These are phyloP conservation scores for Hypoxylon sp. DNA, from an alignment of 2,329 filamentous ascomycete genomes.

Conservation along the genomic window DNA sequence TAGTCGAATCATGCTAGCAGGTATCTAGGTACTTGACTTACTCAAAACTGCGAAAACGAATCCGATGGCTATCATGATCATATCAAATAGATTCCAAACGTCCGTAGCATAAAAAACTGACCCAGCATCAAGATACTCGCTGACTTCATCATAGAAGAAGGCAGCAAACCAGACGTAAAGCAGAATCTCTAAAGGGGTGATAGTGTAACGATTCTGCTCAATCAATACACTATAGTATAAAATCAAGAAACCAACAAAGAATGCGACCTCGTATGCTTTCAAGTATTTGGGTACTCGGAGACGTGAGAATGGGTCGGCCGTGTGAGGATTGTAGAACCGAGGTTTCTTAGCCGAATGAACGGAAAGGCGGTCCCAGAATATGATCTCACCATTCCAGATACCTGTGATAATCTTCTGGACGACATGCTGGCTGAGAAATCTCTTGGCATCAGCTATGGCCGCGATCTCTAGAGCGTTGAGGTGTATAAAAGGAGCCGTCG, in stretches of 20 bases:
- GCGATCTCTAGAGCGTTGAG: slow-evolving; percentile 85
- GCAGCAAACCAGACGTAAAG: slow-evolving; percentile 88
- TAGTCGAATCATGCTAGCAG: too few relatives aligned
- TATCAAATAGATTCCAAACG: slow-evolving; percentile 80
- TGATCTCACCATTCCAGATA: slow-evolving; percentile 77
- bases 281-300: slow-evolving; percentile 76
- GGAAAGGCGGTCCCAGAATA: slow-evolving; percentile 76
- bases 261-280: slow-evolving; percentile 75
- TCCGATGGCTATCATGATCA: slow-evolving; percentile 78
- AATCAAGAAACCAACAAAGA: slow-evolving; percentile 74
- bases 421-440: slow-evolving; percentile 73
- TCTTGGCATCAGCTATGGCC: slow-evolving; percentile 74
- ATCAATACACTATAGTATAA: slow-evolving; percentile 90
- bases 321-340: slow-evolving; percentile 68
- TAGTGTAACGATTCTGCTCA: slow-evolving; percentile 69
- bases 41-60: slow-evolving; percentile 74
- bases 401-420: slow-evolving; percentile 77
- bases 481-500: slow-evolving; percentile 76
- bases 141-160: slow-evolving; percentile 87
- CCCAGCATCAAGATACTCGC: slow-evolving; percentile 85
- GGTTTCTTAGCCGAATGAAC: slow-evolving; percentile 71
- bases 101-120: slow-evolving; percentile 85
- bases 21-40: slow-evolving; percentile 61
- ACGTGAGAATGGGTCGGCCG: slow-evolving; percentile 72
- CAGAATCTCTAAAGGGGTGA: slow-evolving; percentile 74